Evolutionary conservation across 2,329 filamentous ascomycete genomes (phyloP), one percentile per base, ranked within the genome.

Genomic region (Colletotrichum sp.): DNA sequence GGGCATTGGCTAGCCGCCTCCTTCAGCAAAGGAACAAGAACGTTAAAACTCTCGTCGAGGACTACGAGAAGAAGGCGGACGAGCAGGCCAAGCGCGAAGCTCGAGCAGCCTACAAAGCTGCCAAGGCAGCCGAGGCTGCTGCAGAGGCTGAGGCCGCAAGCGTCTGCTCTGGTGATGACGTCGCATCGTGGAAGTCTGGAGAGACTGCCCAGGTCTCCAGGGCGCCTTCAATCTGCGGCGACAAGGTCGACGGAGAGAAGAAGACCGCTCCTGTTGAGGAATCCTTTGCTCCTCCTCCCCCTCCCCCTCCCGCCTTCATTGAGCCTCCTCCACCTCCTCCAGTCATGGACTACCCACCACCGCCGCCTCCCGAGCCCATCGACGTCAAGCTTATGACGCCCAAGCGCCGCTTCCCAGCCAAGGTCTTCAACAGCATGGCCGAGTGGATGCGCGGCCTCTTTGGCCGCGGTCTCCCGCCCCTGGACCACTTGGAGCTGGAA

Each of bases 151-250:
- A 76, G 26, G 71, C 73, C 18, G 49, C 32, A 15, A 73, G 70
- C 57, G 21, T 64, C 28, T 24, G 24, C 28, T 76, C 73, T 21
- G 34, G 67, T n/a, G 73, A 72, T 34, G 68, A 68, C 12, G 44
- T 59, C 16, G 64, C 57, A 12, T 68, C 73, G 24, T 76, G 73
- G 73, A 73, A 64, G 64, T 76, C 73, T 18, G 73, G 73, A 5
- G 64, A 49, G 24, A 76, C 73, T 4, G 73, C 64, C 16, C 64
- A 73, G 3, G 70, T 64, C 32, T 73, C 69, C 8, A 68, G 39
- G 8, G 30, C 70, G 26, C 44, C 73, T 13, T 68, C 63, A 2
- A 6, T 39, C 6, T 68, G 70, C 21, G 59, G 59, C 9, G 57
- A 30, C 8, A 73, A 73, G 59, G n/a, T 28, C 8, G 57, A 15